Evolutionary conservation across 176 grass and related monocot genomes (phyloP), one percentile per base, ranked within the genome.

Genomic region (Pontederia paniculata): DNA sequence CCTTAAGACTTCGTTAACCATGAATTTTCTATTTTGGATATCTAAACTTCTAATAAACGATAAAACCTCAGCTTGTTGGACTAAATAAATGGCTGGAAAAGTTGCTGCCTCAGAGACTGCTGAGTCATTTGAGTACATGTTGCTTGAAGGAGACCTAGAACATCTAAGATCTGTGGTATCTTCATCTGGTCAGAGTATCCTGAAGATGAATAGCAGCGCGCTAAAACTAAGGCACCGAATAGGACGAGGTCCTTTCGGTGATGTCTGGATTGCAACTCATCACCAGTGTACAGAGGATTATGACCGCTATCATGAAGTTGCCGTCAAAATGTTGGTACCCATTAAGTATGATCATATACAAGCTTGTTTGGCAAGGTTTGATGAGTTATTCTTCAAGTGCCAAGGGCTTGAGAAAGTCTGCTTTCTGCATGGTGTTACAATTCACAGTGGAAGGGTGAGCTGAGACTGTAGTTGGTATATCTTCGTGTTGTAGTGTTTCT

Each of bases 201-300:
- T 83, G 0, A 90, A 86, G 93, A 90, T 97, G 14, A 80, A 97
- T 55, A 77, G 86, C 0, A 57, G 11, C 0, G 74, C 81, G 51
- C 62, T 97, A 17, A 87, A 74, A 11, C 78, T 97, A 52, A 90
- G 87, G 74, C 93, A 97, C 66, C 62, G 93, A 51, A 91, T 97
- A 52, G 93, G 93, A 23, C 78, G 93, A 70, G 93, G 93, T 11
- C 82, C 75, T 10, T 97, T 88, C 21, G 93, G 93, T 21, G 93
- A 91, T 53, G 83, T 88, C 1, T 97, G 93, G 86, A 97, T 97
- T 51, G 93, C 93, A 13, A 91, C 93, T 49, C 93, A 78, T 63
- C 93, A 97, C 59, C 73, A 74, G 50, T 67, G 57, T 42, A 81
- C 72, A 2, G 68, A 84, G 62, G 83, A 86, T 44, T 75, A 88